Percentiles rank a stretch among this genome's conserved stretches.
Conservation (phyloP, 129 eudicot genomes). For the Escallonia herrerae region DNA sequence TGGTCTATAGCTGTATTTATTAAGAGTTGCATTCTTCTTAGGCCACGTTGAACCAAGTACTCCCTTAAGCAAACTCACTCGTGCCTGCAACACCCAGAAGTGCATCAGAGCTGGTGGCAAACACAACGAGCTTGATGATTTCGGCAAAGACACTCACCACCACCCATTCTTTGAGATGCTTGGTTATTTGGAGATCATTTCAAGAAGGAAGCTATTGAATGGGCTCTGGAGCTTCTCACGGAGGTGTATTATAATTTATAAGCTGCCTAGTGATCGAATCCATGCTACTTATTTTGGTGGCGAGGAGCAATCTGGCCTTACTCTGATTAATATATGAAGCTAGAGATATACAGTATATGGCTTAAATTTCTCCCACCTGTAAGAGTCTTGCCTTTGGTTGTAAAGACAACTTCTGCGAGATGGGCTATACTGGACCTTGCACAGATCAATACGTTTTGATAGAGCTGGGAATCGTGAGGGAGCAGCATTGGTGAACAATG, state of each 20-base stretch:
- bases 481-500: conserved; percentile 81
- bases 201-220: conserved; percentile 72
- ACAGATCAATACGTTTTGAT: conserved; percentile 87
- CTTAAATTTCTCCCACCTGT: conserved; percentile 62
- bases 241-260: conserved; percentile 20
- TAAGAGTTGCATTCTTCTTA: too few relatives aligned
- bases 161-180: conserved; percentile 94
- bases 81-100: background rate
- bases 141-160: conserved; percentile 86
- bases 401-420: conserved; percentile 99
- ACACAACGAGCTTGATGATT: conserved; percentile 89
- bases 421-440: conserved; percentile 99
- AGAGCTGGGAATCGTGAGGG: conserved; percentile 91
- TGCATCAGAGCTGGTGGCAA: conserved; percentile 91
- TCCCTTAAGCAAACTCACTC: too few relatives aligned
- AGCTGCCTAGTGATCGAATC: conserved; percentile 67
- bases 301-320: conserved; percentile 85
- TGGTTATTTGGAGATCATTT: conserved; percentile 90
- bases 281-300: conserved; percentile 99
- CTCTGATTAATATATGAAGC: conserved; percentile 68
- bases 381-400: conserved; percentile 90
- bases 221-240: conserved; percentile 91
- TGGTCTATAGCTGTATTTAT: too few relatives aligned
- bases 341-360: conserved; percentile 46
- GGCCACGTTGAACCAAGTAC: too few relatives aligned